Base-by-base conservation (phyloP, 108 stramenopile genomes). In the Cylindrotheca fusiformis region DNA sequence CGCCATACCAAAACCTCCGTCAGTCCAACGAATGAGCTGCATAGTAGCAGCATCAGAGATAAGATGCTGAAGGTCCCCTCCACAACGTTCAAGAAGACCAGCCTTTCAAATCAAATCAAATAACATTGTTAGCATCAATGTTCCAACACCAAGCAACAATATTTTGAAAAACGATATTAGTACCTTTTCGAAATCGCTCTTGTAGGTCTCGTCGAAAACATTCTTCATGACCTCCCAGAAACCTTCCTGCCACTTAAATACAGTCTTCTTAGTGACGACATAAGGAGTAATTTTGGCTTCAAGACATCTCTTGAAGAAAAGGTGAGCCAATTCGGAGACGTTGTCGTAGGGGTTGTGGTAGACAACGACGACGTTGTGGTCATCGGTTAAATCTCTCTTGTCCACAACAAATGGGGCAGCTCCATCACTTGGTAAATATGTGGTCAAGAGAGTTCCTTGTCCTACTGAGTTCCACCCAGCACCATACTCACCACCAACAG, bases 161-260 rank as follows among this genome's bases (percentile, higher is more conserved):
- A n/a, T n/a, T n/a, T n/a, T n/a, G n/a, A n/a, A n/a, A n/a, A n/a
- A n/a, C n/a, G n/a, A n/a, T n/a, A n/a, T n/a, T n/a, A n/a, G n/a
- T 41, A 41, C 36, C 36, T 41, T 33, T 58, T 27, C 23, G 51
- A 63, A 63, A 49, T 53, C 49, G 10, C 22, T 82, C 74, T 90
- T 90, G 91, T 97, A 97, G 22, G 81, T 71, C 27, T 79, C 84
- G 69, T 97, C 97, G 74, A 97, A 97, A 14, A 97, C 80, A 30
- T 83, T 65, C 80, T 96, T 96, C 91, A 93, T 93, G 55, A 79
- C 88, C 47, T 79, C 82, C 97, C 97, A 97, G 68, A 96, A 97
- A 63, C 92, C 92, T 77, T 97, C 97, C 72, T 97, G 97, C 97
- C 97, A 97, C 80, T 97, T 97, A 86, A 97, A 97, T 36, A 98